Base-by-base conservation (phyloP, 148 eudicot genomes). In the Fallopia convolvulus region DNA sequence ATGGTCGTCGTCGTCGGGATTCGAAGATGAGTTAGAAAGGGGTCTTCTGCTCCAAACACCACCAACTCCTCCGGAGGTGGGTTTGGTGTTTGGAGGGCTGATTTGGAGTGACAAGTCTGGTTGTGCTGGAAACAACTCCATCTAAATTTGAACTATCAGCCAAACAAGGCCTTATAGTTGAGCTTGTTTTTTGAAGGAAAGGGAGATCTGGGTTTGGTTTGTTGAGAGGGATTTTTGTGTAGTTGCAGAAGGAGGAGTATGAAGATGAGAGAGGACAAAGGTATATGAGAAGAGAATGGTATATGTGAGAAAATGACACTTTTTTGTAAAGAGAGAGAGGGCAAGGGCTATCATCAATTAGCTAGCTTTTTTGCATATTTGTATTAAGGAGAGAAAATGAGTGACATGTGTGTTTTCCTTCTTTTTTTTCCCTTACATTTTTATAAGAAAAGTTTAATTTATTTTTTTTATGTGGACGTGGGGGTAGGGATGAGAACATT, bases 121-220 rank as follows among this genome's bases (percentile, higher is more conserved):
- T 78, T 92, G 98, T 77, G 98, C 90, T 33, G 98, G 98, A 70
- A 94, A 94, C 15, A 94, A 80, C 90, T 94, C 98, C 97, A 94
- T 92, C 9, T 47, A 41, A 17, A n/a, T 72, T 0, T 41, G 2
- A 36, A 7, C 2, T 8, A 58, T 21, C 32, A 3, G 21, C 36
- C 39, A 61, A 61, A 61, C 68, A 61, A 30, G 68, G 15, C 15
- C 39, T 61, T 61, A 23, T 3, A 3, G 8, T 17, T 1, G 4
- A 26, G 33, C 32, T 15, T 1, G 30, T 26, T 17, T 14, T 7
- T 21, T 58, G 18, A 58, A 14, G 65, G 6, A 61, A 61, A 32
- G 8, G 68, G 68, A 61, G 75, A 73, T 73, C 55, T 44, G 50
- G 32, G 75, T 48, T 73, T 73, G 17, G 66, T 23, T 23, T 9